Percentiles rank a stretch among this genome's conserved stretches.
Conservation (phyloP, 2,329 filamentous ascomycete genomes). For the Xylaria sp. region DNA sequence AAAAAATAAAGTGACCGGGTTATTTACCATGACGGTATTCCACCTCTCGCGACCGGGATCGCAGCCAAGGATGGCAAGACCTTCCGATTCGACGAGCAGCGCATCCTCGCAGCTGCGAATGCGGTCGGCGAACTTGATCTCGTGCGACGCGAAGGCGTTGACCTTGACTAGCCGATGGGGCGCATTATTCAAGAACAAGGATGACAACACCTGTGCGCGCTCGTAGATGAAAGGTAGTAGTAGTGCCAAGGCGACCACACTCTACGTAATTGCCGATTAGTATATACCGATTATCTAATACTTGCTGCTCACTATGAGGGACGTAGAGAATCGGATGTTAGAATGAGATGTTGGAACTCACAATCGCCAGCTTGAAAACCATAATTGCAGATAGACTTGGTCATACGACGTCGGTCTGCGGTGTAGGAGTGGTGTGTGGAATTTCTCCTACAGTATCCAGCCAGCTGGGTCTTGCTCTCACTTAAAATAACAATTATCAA, state of each 20-base stretch:
- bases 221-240: conserved; percentile 30
- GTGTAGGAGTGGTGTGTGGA: not conserved
- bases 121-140: conserved; percentile 51
- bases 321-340: too few relatives aligned
- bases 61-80: conserved; percentile 52
- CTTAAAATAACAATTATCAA: not conserved
- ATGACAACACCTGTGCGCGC: conserved; percentile 18
- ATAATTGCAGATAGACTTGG: conserved; percentile 2
- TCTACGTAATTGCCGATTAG: conserved; percentile 16
- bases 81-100: conserved; percentile 50
- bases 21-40: conserved; percentile 55
- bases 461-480: not conserved
- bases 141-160: conserved; percentile 43
- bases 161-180: conserved; percentile 45
- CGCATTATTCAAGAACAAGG: conserved; percentile 43
- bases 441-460: not conserved
- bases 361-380: conserved; percentile 18
- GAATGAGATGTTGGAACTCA: not conserved
- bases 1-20: not conserved
- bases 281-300: not conserved
- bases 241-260: conserved; percentile 22
- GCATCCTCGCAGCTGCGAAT: conserved; percentile 55
- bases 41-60: conserved; percentile 53
- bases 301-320: too few relatives aligned
- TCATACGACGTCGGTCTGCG: not conserved